Evolutionary conservation across 2,329 filamentous ascomycete species (phyloP).

Genomic region (Ascochyta fabae): DNA sequence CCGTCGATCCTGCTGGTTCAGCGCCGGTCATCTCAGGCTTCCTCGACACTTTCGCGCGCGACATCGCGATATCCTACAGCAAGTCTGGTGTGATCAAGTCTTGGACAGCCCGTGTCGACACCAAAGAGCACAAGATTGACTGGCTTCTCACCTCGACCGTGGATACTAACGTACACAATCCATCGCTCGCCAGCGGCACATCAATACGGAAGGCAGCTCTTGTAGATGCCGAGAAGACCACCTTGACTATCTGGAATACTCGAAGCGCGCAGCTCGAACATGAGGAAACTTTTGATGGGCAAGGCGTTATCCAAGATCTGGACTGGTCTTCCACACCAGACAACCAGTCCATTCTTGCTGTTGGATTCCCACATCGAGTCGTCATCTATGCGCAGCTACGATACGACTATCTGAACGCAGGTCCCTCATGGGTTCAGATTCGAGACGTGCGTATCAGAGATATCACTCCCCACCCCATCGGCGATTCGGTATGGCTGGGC

Average conservation of each 20-base stretch:
- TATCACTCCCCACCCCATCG: conserved; percentile 86
- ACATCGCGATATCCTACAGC: conserved; percentile 86
- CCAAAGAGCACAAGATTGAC: conserved; percentile 66
- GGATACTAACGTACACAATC: conserved; percentile 75
- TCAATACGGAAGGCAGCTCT: conserved; percentile 86
- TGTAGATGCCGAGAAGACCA: conserved; percentile 74
- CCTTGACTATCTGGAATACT: conserved; percentile 90
- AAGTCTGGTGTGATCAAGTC: conserved; percentile 76
- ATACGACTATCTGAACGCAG: conserved; percentile 88
- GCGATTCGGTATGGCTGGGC: conserved; percentile 89
- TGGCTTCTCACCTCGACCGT: conserved; percentile 85
- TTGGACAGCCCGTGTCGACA: conserved; percentile 80
- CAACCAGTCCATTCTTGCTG: conserved; percentile 84
- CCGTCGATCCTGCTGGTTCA: conserved; percentile 85
- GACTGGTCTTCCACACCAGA: conserved; percentile 95
- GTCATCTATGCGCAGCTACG: conserved; percentile 84
- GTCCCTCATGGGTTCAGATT: conserved; percentile 87
- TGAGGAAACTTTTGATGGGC: conserved; percentile 73
- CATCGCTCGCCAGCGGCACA: conserved; percentile 81
- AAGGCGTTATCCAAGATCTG: conserved; percentile 81
- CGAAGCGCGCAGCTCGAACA: conserved; percentile 82
- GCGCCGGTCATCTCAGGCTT: conserved; percentile 75
- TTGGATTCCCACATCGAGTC: conserved; percentile 89
- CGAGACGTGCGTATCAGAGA: conserved; percentile 82
- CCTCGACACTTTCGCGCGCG: conserved; percentile 83